Evolutionary conservation across 2,329 filamentous ascomycete species (phyloP), one percentile per base, ranked within the genome.

Genomic region (Colletotrichum neosansevieriae): DNA sequence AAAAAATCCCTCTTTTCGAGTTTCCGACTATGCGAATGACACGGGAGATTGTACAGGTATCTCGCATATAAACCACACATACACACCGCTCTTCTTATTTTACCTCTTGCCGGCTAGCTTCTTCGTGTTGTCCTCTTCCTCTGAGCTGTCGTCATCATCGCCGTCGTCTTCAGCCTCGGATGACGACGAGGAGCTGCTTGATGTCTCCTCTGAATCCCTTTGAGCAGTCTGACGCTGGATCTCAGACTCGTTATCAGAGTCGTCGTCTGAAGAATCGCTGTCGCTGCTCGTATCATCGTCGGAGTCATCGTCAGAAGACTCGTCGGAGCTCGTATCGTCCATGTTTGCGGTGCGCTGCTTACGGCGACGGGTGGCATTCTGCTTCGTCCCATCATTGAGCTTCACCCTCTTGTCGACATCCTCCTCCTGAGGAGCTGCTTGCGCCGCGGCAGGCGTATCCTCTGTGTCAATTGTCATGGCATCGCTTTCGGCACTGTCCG

Each of bases 291-390:
- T 60, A 34, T 70, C 63, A 17, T 54, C 56, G 34, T 70, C 70
- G 32, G 66, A 67, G 44, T 69, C 69, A 53, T 76, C 78, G 29
- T 73, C 75, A 32, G 74, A 74, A 19, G 67, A 63, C 0, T 76
- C 79, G 47, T 77, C 78, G 5, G 76, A 78, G 50, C 77, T 79
- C 76, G 73, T 74, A 42, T 58, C 81, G 66, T 83, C 81, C 32
- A 84, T 82, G 17, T 80, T 75, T 59, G 79, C 80, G 11, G 80
- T 80, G n/a, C 86, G 82, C 60, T 82, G 77, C 75, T 90, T 90
- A 67, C 85, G 78, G 67, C 81, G 79, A 62, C 82, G 79, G 72
- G 81, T 58, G 84, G 81, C 78, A n/a, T 32, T 56, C 12, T 86
- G 88, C 60, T 80, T 78, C 34, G 82, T 77, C 9, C 79, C 81